Evolutionary conservation across 164 flowering plant species (phyloP).

Genomic region (Malania oleifera): DNA sequence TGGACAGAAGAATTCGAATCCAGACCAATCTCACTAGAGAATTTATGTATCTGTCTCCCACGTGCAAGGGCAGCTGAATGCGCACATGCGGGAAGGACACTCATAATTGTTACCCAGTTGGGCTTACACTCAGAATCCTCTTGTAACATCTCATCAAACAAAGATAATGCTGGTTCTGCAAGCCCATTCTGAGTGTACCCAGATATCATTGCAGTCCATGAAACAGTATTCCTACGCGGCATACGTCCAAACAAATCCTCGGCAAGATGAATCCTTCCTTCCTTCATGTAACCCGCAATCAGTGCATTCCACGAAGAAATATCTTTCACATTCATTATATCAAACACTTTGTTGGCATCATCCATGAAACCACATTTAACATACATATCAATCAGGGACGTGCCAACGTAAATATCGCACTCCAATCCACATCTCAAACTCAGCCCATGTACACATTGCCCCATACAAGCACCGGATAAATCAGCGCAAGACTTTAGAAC

Average conservation of each 20-base stretch:
- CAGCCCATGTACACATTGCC: constrained; percentile 38
- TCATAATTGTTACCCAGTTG: constrained; percentile 56
- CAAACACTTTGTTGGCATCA: constrained; percentile 35
- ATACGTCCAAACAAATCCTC: constrained; percentile 32
- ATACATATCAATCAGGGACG: constrained; percentile 52
- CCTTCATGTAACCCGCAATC: constrained; percentile 48
- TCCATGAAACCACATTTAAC: constrained; percentile 38
- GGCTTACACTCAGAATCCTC: constrained; percentile 38
- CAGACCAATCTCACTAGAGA: constrained; percentile 36
- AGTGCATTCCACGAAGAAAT: constrained; percentile 51
- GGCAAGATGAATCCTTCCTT: constrained; percentile 29
- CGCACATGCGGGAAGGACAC: constrained; percentile 54
- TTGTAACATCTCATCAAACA: constrained; percentile 41
- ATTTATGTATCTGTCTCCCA: constrained; percentile 40
- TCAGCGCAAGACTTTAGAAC: constrained; percentile 44
- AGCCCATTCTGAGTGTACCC: constrained; percentile 57
- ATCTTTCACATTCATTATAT: constrained; percentile 37
- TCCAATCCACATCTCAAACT: constrained; percentile 35
- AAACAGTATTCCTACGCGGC: constrained; percentile 32
- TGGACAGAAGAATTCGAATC: constrained; percentile 34
- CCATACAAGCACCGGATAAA: constrained; percentile 17
- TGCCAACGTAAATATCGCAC: constrained; percentile 42
- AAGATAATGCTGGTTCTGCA: constrained; percentile 28
- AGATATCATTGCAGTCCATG: constrained; percentile 62
- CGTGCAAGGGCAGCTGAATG: constrained; percentile 45